A percentile compares a stretch with the other conserved stretches of the same genome.
Conservation (phyloP, 2,329 filamentous ascomycete genomes). For the Xylariomycetidae sp. region DNA sequence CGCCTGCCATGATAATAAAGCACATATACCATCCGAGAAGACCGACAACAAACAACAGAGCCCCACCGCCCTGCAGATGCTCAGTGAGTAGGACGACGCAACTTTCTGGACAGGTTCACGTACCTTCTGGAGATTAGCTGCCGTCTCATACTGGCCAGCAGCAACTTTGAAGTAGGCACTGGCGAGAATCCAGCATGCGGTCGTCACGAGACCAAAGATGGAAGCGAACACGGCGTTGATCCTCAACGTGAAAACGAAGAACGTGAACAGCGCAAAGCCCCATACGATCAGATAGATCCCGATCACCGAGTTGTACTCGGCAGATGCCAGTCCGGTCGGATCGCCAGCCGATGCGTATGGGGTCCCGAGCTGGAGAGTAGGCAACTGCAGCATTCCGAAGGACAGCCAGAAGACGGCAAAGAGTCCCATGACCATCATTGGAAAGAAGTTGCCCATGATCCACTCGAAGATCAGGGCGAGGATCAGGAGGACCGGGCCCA, state of each 20-base stretch:
- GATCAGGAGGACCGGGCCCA: constrained; percentile 41
- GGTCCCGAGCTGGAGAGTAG: constrained; percentile 40
- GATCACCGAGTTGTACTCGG: constrained; percentile 44
- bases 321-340: constrained; percentile 36
- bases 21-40: constrained; percentile 48
- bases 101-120: too few species aligned
- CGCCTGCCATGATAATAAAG: constrained; percentile 48
- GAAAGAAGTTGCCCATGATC: constrained; percentile 47
- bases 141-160: constrained; percentile 35
- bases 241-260: constrained; percentile 45
- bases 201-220: constrained; percentile 44
- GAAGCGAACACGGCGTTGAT: constrained; percentile 45
- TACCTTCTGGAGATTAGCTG: constrained; percentile 11
- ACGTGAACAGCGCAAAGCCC: constrained; percentile 48
- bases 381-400: constrained; percentile 46
- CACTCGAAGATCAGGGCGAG: constrained; percentile 47
- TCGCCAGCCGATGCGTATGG: constrained; percentile 38
- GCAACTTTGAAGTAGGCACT: constrained; percentile 45
- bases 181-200: constrained; percentile 39
- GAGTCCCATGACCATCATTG: constrained; percentile 47
- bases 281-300: constrained; percentile 47
- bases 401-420: constrained; percentile 47
- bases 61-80: constrained; percentile 36
- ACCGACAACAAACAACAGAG: constrained; percentile 40
- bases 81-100: too few species aligned